A percentile compares a stretch with the other conserved stretches of the same genome.
phyloP scores from a whole-genome alignment of 176 grass and related monocot species.

The Oryza glaberrima region DNA sequence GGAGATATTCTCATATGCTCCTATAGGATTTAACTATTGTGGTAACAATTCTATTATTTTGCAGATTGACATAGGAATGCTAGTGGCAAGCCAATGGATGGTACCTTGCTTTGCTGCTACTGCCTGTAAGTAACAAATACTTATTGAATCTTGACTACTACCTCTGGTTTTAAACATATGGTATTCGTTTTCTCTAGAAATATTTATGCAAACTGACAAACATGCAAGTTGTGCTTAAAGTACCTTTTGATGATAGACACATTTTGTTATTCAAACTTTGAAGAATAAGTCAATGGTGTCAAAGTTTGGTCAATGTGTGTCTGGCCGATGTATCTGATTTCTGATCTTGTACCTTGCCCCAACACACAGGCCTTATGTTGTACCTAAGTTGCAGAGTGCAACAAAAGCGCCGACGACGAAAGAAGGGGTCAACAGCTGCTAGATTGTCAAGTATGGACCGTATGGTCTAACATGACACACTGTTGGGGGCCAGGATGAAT shows the following conservation, averaged over 20 bases:
- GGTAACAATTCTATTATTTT: slow-evolving; percentile 20
- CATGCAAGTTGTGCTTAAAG: no score
- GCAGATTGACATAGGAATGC: slow-evolving; percentile 83
- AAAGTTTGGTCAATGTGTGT: no score
- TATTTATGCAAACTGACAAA: no score
- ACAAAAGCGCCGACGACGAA: slow-evolving; percentile 72
- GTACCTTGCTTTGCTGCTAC: slow-evolving; percentile 73
- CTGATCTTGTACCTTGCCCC: slow-evolving; percentile 8
- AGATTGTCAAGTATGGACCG: slow-evolving; percentile 40
- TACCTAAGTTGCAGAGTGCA: slow-evolving; percentile 81
- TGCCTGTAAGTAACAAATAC: slow-evolving; percentile 65
- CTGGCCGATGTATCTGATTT: background rate
- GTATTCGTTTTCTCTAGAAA: no score
- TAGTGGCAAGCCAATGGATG: slow-evolving; percentile 87
- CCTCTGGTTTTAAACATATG: no score
- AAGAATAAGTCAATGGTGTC: no score
- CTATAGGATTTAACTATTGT: background rate
- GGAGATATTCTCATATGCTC: slow-evolving; percentile 1
- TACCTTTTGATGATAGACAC: no score
- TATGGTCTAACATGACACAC: slow-evolving; percentile 43
- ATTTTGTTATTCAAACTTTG: no score
- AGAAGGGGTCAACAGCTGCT: slow-evolving; percentile 64
- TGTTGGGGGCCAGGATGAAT: background rate
- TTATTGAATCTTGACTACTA: no score
- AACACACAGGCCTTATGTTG: slow-evolving; percentile 71